Percentiles rank a stretch among this genome's conserved stretches.
Evolutionary conservation across 495 filamentous ascomycete species (phyloP).

Genomic region (Aspergillus funiculosus): DNA sequence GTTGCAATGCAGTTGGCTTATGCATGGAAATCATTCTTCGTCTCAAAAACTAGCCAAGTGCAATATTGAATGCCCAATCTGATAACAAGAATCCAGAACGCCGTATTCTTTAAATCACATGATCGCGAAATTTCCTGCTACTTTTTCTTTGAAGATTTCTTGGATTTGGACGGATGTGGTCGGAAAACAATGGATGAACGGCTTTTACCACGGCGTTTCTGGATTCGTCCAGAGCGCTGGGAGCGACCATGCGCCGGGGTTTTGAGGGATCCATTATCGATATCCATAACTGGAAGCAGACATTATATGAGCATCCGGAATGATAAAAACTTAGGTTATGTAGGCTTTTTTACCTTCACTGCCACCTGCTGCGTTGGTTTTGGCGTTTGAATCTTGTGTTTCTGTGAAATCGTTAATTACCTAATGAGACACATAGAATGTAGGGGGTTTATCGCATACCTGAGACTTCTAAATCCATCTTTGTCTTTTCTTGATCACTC

Average conservation of each 20-base stretch:
- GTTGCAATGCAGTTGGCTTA: too few relatives aligned
- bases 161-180: slow-evolving; percentile 24
- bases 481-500: slow-evolving; percentile 20
- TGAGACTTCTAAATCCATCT: slow-evolving; percentile 17
- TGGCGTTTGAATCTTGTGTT: slow-evolving; percentile 14
- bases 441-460: slow-evolving; percentile 31
- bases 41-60: too few relatives aligned
- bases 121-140: slow-evolving; percentile 1
- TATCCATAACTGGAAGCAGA: slow-evolving; percentile 36
- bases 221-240: slow-evolving; percentile 29
- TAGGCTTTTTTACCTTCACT: slow-evolving; percentile 23
- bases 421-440: not conserved
- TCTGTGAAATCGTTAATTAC: slow-evolving; percentile 10
- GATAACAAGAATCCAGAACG: not conserved
- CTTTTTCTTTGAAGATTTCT: slow-evolving; percentile 30
- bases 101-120: not conserved
- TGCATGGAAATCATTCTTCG: too few relatives aligned
- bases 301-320: slow-evolving; percentile 2
- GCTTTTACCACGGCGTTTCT: slow-evolving; percentile 39
- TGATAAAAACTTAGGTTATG: not conserved
- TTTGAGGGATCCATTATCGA: slow-evolving; percentile 23
- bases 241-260: slow-evolving; percentile 19
- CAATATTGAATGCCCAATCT: too few relatives aligned
- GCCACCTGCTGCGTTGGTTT: slow-evolving; percentile 15
- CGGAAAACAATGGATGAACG: slow-evolving; percentile 43